These are phyloP conservation scores for Cercospora brassicicola DNA, from an alignment of 2,329 filamentous ascomycete species.

Conservation along the genomic window DNA sequence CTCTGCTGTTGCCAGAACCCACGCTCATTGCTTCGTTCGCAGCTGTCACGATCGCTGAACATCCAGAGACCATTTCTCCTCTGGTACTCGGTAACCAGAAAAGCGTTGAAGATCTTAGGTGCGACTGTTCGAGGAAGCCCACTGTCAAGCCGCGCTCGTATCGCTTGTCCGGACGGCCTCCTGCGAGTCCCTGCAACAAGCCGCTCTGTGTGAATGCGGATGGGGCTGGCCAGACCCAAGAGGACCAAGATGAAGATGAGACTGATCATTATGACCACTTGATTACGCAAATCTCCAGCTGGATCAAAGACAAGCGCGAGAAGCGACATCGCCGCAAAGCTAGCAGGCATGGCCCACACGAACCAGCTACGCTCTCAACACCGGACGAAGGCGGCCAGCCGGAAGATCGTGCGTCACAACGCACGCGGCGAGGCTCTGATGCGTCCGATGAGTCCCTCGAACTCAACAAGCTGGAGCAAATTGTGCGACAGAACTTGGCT, in stretches of 20 bases:
- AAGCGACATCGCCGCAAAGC: conserved; percentile 58
- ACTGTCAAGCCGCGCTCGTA: conserved; percentile 42
- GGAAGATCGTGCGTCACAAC: not conserved
- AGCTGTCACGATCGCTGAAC: conserved; percentile 50
- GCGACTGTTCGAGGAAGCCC: conserved; percentile 39
- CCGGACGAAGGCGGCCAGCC: conserved; percentile 1
- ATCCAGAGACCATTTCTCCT: conserved; percentile 50
- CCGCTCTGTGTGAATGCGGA: conserved; percentile 19
- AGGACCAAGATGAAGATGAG: conserved; percentile 18
- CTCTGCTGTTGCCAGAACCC: conserved; percentile 2
- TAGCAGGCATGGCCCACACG: conserved; percentile 11
- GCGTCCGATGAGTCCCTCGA: conserved; percentile 47
- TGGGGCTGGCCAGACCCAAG: conserved; percentile 12
- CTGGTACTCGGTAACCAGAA: conserved; percentile 49
- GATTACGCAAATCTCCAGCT: conserved; percentile 70
- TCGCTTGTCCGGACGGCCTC: conserved; percentile 47
- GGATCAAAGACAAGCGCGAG: conserved; percentile 76
- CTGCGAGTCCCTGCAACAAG: conserved; percentile 30
- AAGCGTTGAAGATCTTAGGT: conserved; percentile 46
- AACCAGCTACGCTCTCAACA: conserved; percentile 13
- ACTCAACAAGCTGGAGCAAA: conserved; percentile 76
- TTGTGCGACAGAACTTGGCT: conserved; percentile 63
- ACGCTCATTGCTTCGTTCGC: conserved; percentile 23
- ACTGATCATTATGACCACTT: conserved; percentile 30
- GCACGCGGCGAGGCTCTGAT: conserved; percentile 22